Percentiles rank a stretch among this genome's conserved stretches.
phyloP scores from a whole-genome alignment of 441 rosid species.

The Dalechampia spathulata region DNA sequence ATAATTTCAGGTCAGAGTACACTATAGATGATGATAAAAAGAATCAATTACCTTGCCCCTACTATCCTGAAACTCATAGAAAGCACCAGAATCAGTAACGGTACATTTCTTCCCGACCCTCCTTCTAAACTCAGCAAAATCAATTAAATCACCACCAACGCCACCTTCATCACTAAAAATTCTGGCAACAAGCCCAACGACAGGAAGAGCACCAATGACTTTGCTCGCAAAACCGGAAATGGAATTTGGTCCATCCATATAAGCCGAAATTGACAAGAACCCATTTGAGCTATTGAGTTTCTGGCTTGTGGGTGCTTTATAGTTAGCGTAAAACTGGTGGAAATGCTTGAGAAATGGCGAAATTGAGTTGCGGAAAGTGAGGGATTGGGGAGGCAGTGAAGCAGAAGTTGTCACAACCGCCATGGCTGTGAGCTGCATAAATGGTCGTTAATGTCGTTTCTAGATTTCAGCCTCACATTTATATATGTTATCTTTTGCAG shows the following conservation, averaged over 20 bases:
- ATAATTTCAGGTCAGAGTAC: too few relatives aligned
- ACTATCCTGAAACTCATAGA: slow-evolving; percentile 79
- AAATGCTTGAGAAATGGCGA: slow-evolving; percentile 33
- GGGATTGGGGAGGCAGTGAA: slow-evolving; percentile 12
- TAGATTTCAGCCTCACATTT: slow-evolving; percentile 37
- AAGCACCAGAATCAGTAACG: slow-evolving; percentile 68
- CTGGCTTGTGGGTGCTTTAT: slow-evolving; percentile 15
- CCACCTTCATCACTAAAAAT: slow-evolving; percentile 89
- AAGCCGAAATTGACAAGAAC: slow-evolving; percentile 43
- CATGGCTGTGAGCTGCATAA: slow-evolving; percentile 24
- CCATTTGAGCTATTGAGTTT: slow-evolving; percentile 24
- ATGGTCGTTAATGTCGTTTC: not conserved
- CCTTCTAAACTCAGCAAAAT: slow-evolving; percentile 93
- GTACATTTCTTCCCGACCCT: slow-evolving; percentile 82
- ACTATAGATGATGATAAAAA: not conserved
- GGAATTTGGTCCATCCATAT: slow-evolving; percentile 75
- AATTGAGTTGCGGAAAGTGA: slow-evolving; percentile 17
- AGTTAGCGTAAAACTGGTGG: slow-evolving; percentile 23
- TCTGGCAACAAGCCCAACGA: slow-evolving; percentile 80
- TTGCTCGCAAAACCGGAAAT: slow-evolving; percentile 62
- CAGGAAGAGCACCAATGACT: slow-evolving; percentile 83
- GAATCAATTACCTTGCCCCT: slow-evolving; percentile 56
- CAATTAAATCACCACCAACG: slow-evolving; percentile 71
- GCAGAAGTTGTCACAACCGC: slow-evolving; percentile 37
- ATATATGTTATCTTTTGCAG: slow-evolving; percentile 26